phyloP scores from a whole-genome alignment of 2,329 filamentous ascomycete species.

The Alternaria gansuensis region DNA sequence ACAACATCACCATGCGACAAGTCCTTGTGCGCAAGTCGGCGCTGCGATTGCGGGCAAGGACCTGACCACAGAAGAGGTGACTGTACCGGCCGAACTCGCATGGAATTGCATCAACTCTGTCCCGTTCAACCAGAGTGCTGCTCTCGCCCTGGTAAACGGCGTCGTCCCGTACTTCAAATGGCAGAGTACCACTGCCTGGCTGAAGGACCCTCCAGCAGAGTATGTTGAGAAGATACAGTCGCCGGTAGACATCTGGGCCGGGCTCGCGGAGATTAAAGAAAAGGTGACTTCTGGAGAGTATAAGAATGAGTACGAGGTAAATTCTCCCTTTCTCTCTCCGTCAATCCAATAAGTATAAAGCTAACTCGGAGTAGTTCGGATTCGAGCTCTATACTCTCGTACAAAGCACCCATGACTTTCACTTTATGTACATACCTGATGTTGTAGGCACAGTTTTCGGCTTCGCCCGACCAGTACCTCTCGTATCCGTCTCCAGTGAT shows the following conservation, averaged over 20 bases:
- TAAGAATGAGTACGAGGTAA: conserved; percentile 54
- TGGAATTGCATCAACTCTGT: conserved; percentile 59
- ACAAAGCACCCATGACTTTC: conserved; percentile 69
- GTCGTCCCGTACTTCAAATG: conserved; percentile 58
- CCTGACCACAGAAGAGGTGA: conserved; percentile 43
- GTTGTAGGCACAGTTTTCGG: conserved; percentile 62
- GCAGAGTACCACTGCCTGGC: conserved; percentile 57
- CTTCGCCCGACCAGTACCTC: conserved; percentile 58
- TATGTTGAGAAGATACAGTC: conserved; percentile 58
- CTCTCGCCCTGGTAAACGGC: conserved; percentile 53
- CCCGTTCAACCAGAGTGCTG: conserved; percentile 56
- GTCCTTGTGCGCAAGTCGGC: conserved; percentile 47
- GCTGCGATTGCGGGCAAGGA: conserved; percentile 40
- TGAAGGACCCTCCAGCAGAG: conserved; percentile 58
- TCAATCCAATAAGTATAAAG: neutral
- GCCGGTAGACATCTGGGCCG: conserved; percentile 54
- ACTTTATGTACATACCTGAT: conserved; percentile 67
- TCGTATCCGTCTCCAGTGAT: conserved; percentile 70
- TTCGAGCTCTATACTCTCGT: conserved; percentile 54
- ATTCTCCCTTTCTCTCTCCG: neutral
- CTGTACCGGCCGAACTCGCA: conserved; percentile 56
- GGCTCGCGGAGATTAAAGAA: conserved; percentile 51
- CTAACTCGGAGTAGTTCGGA: conserved; percentile 40
- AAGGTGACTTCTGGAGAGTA: conserved; percentile 53
- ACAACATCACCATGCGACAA: conserved; percentile 41